Base-by-base conservation (phyloP, 768 basidiomycete genomes). In the Mycena rebaudengoi region DNA sequence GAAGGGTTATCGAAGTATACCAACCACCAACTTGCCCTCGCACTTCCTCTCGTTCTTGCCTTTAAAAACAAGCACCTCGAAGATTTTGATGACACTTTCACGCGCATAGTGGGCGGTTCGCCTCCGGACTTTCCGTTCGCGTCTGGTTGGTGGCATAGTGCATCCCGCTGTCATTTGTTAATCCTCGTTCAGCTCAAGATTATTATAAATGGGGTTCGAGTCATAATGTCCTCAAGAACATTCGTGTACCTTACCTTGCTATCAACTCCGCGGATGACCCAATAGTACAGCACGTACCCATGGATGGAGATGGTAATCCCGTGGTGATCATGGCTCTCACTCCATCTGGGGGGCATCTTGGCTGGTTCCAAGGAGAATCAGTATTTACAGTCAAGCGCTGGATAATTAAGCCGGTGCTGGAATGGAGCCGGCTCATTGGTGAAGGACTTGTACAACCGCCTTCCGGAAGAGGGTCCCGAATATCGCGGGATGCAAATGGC, bases 241-340 rank as follows among this genome's bases (percentile, higher is more conserved):
- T 95, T 66, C 81, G 79, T 43, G 86, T 95, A 29, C 94, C 94
- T 14, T 89, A 88, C 75, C 83, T 96, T 8, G 85, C 89, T 7
- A 82, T 95, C 60, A 92, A 90, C 70, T 84, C 93, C 18, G 83
- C 82, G 23, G 91, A 94, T 73, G 93, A 94, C 74, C 93, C 93
- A 20, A 84, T 94, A 40, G 88, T 93, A 21, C 82, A 80, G 45
- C 79, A 85, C 55, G 80, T 90, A 37, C 91, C 91, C 29, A 81
- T 84, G 73, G 82, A 88, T 60, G 81, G 80, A 7, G 82, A 79
- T 59, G 82, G 80, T 25, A 87, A 86, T 66, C 79, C 79, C 6
- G 83, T 83, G 70, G 83, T 89, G 14, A 79, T 85, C 4, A 86
- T 90, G 78, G 87, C 79, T 21, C 71, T 89, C 46, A 93, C 94